Base-by-base conservation (phyloP, 352 stramenopile species). In the Globisporangium iwayamae region DNA sequence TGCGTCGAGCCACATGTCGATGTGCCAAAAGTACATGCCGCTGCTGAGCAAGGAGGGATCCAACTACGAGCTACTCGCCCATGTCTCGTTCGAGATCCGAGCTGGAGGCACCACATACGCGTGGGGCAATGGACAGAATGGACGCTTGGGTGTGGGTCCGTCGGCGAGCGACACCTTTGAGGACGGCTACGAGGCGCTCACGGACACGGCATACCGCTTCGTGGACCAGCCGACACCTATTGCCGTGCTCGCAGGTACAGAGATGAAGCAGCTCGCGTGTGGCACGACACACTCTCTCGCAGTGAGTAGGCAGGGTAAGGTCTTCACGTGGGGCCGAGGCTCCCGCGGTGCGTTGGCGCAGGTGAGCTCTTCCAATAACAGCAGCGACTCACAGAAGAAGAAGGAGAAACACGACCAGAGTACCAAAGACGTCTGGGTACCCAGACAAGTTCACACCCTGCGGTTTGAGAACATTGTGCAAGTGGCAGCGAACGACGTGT, bases 151-250 rank as follows among this genome's bases (percentile, higher is more conserved):
- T 0, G 39, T 90, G 10, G 81, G 81, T 22, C 62, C 4, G 56
- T 52, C 25, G 25, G 39, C 46, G 58, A 46, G 47, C 13, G 56
- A 62, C 10, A 55, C 72, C n/a, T 82, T 88, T 34, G 68, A 73
- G 1, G 79, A 92, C 36, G 83, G 83, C 1, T 90, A 90, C 51
- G 83, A 92, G 39, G 79, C 81, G 48, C 67, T 88, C n/a, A 92
- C 83, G 1, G 81, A 90, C 47, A 74, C 73, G 3, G 63, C 72
- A 22, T 92, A 92, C 61, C 77, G 74, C 11, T 90, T 78, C 47
- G 69, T 87, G 18, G 71, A 72, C 3, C 56, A 53, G 1, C 81
- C 83, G 0, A 86, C 72, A 20, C 62, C 63, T 0, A 62, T 90
- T 30, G 67, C 74, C 16, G 62, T 61, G 11, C 71, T 93, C 7